Conservation (phyloP, 257 asterid species). For the Solanum ahanhuiri region DNA sequence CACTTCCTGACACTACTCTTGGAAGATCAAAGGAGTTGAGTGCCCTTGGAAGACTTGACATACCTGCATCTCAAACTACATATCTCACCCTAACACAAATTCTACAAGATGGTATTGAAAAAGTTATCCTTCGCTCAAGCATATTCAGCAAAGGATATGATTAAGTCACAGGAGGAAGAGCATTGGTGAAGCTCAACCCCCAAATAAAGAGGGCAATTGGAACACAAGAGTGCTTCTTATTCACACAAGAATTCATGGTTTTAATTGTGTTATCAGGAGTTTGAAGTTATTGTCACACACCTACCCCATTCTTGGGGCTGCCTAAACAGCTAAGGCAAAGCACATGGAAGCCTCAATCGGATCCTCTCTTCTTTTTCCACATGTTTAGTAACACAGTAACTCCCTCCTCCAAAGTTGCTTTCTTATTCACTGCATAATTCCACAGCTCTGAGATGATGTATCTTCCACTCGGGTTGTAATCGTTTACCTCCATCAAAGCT, state of each 20-base stretch:
- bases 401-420: constrained; percentile 71
- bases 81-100: neutral
- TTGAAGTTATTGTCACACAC: neutral
- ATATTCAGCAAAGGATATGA: neutral
- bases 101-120: neutral
- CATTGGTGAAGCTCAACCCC: neutral
- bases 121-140: neutral
- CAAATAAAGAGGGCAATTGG: neutral
- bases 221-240: neutral
- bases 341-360: constrained; percentile 1
- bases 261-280: neutral
- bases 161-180: neutral
- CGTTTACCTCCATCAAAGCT: constrained; percentile 60
- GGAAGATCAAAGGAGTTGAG: neutral
- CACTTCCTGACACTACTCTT: neutral
- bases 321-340: neutral
- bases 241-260: neutral
- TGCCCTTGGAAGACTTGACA: neutral
- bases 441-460: constrained; percentile 68
- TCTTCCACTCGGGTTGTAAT: constrained; percentile 79
- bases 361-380: constrained; percentile 37
- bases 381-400: constrained; percentile 38
- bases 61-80: neutral
- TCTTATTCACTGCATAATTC: constrained; percentile 60
- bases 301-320: neutral